These are phyloP conservation scores for Fusarium annulatum DNA, from an alignment of 2,329 filamentous ascomycete genomes.

Conservation along the genomic window DNA sequence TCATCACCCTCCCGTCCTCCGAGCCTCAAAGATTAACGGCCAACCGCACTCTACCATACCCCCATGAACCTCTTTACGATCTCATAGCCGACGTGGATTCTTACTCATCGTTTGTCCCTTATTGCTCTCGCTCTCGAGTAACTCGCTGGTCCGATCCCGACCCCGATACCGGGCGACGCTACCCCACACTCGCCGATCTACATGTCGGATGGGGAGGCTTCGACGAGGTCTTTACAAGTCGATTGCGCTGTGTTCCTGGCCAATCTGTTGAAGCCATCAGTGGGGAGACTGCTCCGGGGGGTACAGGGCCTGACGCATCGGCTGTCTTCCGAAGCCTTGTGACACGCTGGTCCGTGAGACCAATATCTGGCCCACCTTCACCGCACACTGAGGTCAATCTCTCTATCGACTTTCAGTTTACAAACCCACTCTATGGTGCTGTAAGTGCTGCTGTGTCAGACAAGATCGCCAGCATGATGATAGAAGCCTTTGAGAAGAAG, in stretches of 20 bases:
- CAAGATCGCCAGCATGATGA: conserved; percentile 88
- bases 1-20: conserved; percentile 50
- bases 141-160: conserved; percentile 75
- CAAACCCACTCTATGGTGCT: conserved; percentile 87
- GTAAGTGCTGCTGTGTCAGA: conserved; percentile 85
- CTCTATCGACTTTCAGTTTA: conserved; percentile 83
- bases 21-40: conserved; percentile 75
- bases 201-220: conserved; percentile 87
- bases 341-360: conserved; percentile 75
- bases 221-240: conserved; percentile 84
- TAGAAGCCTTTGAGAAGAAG: conserved; percentile 89
- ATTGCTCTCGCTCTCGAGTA: conserved; percentile 82
- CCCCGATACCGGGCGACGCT: conserved; percentile 59
- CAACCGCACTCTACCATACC: conserved; percentile 80
- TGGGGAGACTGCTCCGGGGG: conserved; percentile 63
- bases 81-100: conserved; percentile 89
- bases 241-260: conserved; percentile 80
- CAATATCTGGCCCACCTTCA: conserved; percentile 47
- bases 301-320: conserved; percentile 54
- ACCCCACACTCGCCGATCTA: conserved; percentile 81
- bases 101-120: conserved; percentile 91
- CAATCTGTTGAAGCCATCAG: conserved; percentile 81
- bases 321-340: conserved; percentile 74
- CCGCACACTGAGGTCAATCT: conserved; percentile 77
- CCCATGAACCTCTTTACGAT: conserved; percentile 76